phyloP scores from a whole-genome alignment of 495 filamentous ascomycete genomes.

The Podospora fimiseda region DNA sequence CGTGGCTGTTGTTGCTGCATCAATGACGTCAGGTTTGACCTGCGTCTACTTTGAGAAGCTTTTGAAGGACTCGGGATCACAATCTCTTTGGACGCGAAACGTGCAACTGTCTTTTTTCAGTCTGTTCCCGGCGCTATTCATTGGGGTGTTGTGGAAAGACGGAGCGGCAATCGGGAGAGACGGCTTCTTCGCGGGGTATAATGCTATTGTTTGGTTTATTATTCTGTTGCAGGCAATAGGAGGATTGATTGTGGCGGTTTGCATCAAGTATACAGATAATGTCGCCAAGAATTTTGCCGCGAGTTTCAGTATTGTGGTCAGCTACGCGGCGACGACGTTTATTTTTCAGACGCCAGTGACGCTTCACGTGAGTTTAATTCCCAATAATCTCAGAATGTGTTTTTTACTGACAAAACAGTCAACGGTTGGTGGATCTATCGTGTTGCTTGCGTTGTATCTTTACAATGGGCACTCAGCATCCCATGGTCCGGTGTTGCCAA shows the following conservation, averaged over 20 bases:
- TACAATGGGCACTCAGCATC: slow-evolving; percentile 9
- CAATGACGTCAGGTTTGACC: slow-evolving; percentile 56
- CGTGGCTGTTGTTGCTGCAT: slow-evolving; percentile 54
- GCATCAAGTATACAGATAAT: slow-evolving; percentile 57
- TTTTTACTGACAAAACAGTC: slow-evolving; percentile 28
- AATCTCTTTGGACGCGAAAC: slow-evolving; percentile 66
- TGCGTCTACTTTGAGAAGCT: slow-evolving; percentile 70
- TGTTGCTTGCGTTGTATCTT: slow-evolving; percentile 19
- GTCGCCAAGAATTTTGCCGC: slow-evolving; percentile 62
- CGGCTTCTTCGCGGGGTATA: slow-evolving; percentile 70
- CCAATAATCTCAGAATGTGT: neutral
- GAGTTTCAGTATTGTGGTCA: slow-evolving; percentile 54
- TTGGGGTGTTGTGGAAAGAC: slow-evolving; percentile 65
- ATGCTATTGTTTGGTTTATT: slow-evolving; percentile 60
- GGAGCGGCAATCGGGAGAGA: slow-evolving; percentile 56
- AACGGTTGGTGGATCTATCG: slow-evolving; percentile 14
- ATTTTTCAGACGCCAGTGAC: slow-evolving; percentile 16
- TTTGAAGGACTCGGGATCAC: slow-evolving; percentile 54
- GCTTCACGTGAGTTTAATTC: slow-evolving; percentile 15
- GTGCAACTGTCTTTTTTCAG: slow-evolving; percentile 69
- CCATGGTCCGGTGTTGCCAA: slow-evolving; percentile 12
- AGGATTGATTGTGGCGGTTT: slow-evolving; percentile 60
- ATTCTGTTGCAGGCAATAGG: slow-evolving; percentile 59
- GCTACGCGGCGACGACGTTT: slow-evolving; percentile 20
- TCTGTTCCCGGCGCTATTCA: slow-evolving; percentile 62